Evolutionary conservation across 176 grass and related monocot species (phyloP), one percentile per base, ranked within the genome.

Genomic region (Melocanna baccifera): DNA sequence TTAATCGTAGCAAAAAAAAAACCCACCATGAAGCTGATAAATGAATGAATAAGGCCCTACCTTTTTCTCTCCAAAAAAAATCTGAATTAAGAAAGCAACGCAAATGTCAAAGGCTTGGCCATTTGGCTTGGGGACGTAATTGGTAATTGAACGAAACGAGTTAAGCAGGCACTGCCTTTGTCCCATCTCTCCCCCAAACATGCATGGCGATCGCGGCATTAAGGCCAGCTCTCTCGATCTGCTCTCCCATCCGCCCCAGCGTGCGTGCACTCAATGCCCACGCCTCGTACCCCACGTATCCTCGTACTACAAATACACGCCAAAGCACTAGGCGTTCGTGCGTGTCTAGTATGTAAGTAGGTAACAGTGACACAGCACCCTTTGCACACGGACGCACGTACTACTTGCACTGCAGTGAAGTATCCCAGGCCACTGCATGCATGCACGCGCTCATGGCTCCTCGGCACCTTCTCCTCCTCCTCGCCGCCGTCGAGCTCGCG

Each of bases 381-480:
- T 62, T n/a, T 5, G 19, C 22, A 1, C 39, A 2, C 12, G 2
- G 5, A 12, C 40, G 37, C 34, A 43, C 40, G 67, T 25, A 43
- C 29, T 67, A 43, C 40, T 7, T 9, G 6, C 13, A 10, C 18
- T 53, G 48, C 30, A 37, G 73, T 36, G 48, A 3, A 20, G 40
- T 20, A 63, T 9, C 30, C n/a, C n/a, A n/a, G n/a, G n/a, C 6
- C 19, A 4, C 51, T 8, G 51, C 19, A 55, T 4, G 62, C 37
- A 16, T 9, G 62, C 37, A 16, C n/a, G 20, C 42, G 34, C 4
- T 14, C 61, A 88, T 88, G 89, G 85, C 77, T 71, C n/a, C 62
- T 63, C 69, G 20, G 42, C 26, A 29, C 40, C 55, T 83, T 58
- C 25, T 70, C 30, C 16, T 67, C 80, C 72, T 90, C 39, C 19